Evolutionary conservation across 148 eudicot species (phyloP).

Genomic region (Nepenthes gracilis): DNA sequence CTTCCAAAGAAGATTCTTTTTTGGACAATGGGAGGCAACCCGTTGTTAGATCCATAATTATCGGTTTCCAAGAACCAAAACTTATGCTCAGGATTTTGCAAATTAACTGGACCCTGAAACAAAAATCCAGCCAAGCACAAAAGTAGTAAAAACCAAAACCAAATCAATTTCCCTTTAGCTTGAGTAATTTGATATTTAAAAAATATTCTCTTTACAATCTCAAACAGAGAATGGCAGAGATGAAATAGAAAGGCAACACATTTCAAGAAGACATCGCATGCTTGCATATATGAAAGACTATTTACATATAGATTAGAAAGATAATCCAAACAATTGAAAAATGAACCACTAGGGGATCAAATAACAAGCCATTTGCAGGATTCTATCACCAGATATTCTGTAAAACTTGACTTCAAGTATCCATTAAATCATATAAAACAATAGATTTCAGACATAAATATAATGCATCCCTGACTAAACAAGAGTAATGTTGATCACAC

Average conservation of each 20-base stretch:
- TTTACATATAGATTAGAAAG: too few relatives aligned
- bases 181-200: neutral
- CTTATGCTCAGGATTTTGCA: slow-evolving; percentile 63
- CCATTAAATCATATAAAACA: too few relatives aligned
- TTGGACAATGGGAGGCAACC: slow-evolving; percentile 77
- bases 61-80: slow-evolving; percentile 91
- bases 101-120: slow-evolving; percentile 70
- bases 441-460: too few relatives aligned
- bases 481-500: too few relatives aligned
- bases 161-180: neutral
- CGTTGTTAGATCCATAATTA: slow-evolving; percentile 65
- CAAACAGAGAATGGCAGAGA: too few relatives aligned
- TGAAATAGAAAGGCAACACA: too few relatives aligned
- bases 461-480: too few relatives aligned
- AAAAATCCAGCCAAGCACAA: slow-evolving; percentile 4
- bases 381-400: too few relatives aligned
- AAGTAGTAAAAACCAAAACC: neutral
- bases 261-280: too few relatives aligned
- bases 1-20: slow-evolving; percentile 85
- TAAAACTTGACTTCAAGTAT: too few relatives aligned
- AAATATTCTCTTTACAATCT: neutral
- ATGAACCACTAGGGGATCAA: neutral
- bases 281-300: too few relatives aligned
- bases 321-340: neutral
- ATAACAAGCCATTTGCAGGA: too few relatives aligned